Conservation (phyloP, 139 green algal genomes). For the Nannochloris sp. region DNA sequence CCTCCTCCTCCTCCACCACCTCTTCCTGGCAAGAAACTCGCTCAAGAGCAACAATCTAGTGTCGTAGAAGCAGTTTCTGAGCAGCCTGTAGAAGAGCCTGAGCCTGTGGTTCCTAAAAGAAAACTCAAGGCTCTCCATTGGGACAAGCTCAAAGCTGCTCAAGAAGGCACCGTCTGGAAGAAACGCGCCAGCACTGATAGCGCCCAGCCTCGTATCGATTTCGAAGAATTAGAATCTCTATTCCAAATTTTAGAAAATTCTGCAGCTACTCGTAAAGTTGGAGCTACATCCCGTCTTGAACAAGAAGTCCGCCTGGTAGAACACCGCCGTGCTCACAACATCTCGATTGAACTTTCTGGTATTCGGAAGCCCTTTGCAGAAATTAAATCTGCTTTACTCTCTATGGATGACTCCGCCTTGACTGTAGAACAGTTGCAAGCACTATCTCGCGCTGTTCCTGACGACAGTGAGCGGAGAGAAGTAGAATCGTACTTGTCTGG, state of each 20-base stretch:
- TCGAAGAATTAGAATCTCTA: slow-evolving; percentile 55
- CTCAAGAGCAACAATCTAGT: too few species aligned
- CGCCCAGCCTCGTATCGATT: slow-evolving; percentile 36
- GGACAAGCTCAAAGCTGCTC: slow-evolving; percentile 61
- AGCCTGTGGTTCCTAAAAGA: slow-evolving; percentile 35
- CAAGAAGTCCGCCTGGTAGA: slow-evolving; percentile 61
- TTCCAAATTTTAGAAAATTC: slow-evolving; percentile 36
- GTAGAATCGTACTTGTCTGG: slow-evolving; percentile 50
- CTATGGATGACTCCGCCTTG: slow-evolving; percentile 54
- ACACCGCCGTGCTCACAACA: slow-evolving; percentile 71
- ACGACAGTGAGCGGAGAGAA: slow-evolving; percentile 45
- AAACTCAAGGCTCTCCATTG: slow-evolving; percentile 79
- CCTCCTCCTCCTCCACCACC: too few species aligned
- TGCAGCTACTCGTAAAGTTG: slow-evolving; percentile 4
- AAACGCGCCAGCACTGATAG: background rate
- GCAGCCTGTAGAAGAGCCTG: slow-evolving; percentile 10
- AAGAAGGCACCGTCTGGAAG: slow-evolving; percentile 59
- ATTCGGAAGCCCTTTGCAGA: slow-evolving; percentile 51
- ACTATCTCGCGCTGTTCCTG: slow-evolving; percentile 50
- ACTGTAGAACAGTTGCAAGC: slow-evolving; percentile 55
- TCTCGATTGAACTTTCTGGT: slow-evolving; percentile 71
- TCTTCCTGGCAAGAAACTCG: too few species aligned
- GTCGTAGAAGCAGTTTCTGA: background rate
- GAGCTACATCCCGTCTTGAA: slow-evolving; percentile 1
- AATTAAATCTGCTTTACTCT: slow-evolving; percentile 53